Evolutionary conservation across 2,329 filamentous ascomycete genomes (phyloP).

Genomic region (Lecanicillium sp.): DNA sequence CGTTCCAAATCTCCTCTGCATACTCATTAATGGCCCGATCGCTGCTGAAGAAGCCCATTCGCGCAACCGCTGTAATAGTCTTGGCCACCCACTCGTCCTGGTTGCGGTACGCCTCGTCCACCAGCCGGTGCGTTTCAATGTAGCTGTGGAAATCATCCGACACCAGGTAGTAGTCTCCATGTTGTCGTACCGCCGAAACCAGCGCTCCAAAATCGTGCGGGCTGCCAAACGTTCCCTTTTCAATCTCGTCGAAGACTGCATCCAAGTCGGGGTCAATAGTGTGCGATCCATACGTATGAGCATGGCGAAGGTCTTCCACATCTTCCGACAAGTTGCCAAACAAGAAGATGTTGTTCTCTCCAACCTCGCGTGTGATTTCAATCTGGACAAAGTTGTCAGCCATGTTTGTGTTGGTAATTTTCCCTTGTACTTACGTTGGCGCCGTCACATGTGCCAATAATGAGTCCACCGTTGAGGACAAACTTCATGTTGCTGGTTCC

Average conservation of each 20-base stretch:
- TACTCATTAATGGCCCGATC: conserved; percentile 97
- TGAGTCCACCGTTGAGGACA: conserved; percentile 90
- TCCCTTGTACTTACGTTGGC: conserved; percentile 66
- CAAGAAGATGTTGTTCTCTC: conserved; percentile 96
- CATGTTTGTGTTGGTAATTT: neutral
- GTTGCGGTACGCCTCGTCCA: conserved; percentile 87
- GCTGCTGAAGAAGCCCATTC: conserved; percentile 97
- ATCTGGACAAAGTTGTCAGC: conserved; percentile 41
- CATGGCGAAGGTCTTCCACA: conserved; percentile 89
- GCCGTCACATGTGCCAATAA: conserved; percentile 96
- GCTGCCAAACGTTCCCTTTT: conserved; percentile 73
- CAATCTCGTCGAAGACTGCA: conserved; percentile 78
- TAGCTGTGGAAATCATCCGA: conserved; percentile 97
- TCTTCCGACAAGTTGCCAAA: conserved; percentile 95
- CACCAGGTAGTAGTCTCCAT: conserved; percentile 95
- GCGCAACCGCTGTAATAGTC: conserved; percentile 75
- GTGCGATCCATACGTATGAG: conserved; percentile 77
- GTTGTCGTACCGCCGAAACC: conserved; percentile 76
- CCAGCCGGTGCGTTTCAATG: conserved; percentile 78
- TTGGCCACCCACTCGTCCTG: conserved; percentile 90
- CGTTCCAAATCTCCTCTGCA: conserved; percentile 93
- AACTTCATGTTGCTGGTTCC: conserved; percentile 99
- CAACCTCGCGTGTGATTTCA: conserved; percentile 94
- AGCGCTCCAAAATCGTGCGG: conserved; percentile 72
- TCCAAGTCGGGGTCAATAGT: conserved; percentile 66